phyloP scores from a whole-genome alignment of 1,139 yeast genomes.

The Lodderomyces orthopsilosis region DNA sequence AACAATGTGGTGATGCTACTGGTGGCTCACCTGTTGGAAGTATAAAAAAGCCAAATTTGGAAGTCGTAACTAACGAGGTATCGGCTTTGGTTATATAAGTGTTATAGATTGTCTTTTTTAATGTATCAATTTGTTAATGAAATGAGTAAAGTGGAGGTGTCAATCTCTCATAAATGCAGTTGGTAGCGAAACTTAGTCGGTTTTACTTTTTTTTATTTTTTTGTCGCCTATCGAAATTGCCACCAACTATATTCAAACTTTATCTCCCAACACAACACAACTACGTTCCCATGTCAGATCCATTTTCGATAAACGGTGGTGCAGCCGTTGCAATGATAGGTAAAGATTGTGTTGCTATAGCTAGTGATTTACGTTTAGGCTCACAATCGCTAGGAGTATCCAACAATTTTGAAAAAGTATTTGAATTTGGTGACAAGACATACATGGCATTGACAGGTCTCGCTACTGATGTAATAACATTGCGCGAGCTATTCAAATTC shows the following conservation, averaged over 20 bases:
- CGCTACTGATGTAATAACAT: conserved; percentile 89
- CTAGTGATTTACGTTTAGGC: conserved; percentile 92
- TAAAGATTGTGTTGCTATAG: conserved; percentile 97
- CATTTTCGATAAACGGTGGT: conserved; percentile 61
- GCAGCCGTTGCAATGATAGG: conserved; percentile 98
- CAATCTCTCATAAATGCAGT: too few species aligned
- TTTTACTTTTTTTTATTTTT: neutral
- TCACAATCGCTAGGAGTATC: conserved; percentile 90
- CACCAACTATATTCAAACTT: conserved; percentile 1
- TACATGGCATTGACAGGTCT: conserved; percentile 91
- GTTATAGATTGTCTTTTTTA: neutral
- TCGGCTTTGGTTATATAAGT: conserved; percentile 6
- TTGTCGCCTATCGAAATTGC: neutral
- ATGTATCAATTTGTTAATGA: neutral
- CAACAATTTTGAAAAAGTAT: conserved; percentile 89
- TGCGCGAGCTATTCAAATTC: conserved; percentile 75
- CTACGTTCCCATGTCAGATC: conserved; percentile 40
- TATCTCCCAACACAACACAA: neutral
- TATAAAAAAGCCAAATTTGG: conserved; percentile 8
- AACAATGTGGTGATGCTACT: conserved; percentile 1
- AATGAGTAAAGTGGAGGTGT: too few species aligned
- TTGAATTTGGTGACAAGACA: conserved; percentile 75
- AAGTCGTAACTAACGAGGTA: neutral
- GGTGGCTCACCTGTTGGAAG: conserved; percentile 2
- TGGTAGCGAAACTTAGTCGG: neutral